Evolutionary conservation across 2,329 filamentous ascomycete species (phyloP).

Genomic region (Coleophoma crateriformis): DNA sequence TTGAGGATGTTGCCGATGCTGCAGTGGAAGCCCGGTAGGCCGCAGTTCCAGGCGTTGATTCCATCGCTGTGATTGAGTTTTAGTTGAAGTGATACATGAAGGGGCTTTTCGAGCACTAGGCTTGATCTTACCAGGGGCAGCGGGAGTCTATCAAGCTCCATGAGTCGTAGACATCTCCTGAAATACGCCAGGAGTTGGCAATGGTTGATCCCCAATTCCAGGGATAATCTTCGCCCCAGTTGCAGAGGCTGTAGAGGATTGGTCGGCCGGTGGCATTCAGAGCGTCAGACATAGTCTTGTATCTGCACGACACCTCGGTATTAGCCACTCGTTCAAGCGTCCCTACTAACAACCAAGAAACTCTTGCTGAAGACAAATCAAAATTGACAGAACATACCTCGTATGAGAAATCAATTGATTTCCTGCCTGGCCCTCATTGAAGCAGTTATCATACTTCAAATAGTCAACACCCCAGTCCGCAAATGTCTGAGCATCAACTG

Average conservation of each 20-base stretch:
- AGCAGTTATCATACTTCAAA: conserved; percentile 53
- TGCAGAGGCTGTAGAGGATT: conserved; percentile 32
- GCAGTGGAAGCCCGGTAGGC: conserved; percentile 25
- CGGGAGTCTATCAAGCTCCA: conserved; percentile 33
- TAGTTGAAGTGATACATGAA: background rate
- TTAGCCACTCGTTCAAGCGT: conserved; percentile 31
- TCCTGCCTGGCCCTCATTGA: conserved; percentile 46
- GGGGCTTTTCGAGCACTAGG: too few relatives aligned
- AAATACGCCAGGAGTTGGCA: conserved; percentile 31
- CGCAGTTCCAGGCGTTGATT: conserved; percentile 24
- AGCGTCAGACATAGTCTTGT: conserved; percentile 28
- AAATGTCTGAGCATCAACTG: conserved; percentile 44
- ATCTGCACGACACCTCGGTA: conserved; percentile 28
- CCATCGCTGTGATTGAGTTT: conserved; percentile 27
- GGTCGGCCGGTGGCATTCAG: conserved; percentile 29
- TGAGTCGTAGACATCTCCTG: conserved; percentile 30
- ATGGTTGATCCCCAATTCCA: conserved; percentile 29
- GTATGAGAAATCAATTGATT: conserved; percentile 30
- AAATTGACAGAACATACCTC: conserved; percentile 22
- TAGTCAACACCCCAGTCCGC: conserved; percentile 47
- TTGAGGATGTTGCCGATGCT: conserved; percentile 20
- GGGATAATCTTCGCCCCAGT: conserved; percentile 45
- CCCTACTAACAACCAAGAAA: background rate
- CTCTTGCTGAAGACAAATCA: background rate
- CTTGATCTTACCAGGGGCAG: conserved; percentile 22